A percentile compares a stretch with the other conserved stretches of the same genome.
Conservation (phyloP, 768 basidiomycete genomes). For the Lyophyllum atratum region DNA sequence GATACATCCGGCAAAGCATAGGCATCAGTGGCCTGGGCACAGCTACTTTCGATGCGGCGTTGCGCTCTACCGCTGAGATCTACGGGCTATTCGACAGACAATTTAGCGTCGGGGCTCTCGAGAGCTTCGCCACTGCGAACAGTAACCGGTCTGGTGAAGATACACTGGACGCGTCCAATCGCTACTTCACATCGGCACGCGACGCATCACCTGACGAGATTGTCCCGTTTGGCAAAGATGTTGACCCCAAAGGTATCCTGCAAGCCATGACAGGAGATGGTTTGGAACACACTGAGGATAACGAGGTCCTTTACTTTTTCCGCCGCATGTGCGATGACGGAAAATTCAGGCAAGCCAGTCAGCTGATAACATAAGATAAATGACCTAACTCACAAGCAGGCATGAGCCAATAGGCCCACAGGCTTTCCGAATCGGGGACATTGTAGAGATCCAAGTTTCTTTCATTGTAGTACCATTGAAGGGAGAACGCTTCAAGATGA, state of each 20-base stretch:
- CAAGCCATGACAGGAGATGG: conserved; percentile 1
- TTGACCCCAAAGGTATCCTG: conserved; percentile 13
- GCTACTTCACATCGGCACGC: conserved; percentile 9
- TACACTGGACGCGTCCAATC: conserved; percentile 4
- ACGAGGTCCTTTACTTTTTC: conserved; percentile 10
- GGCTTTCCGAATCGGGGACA: conserved; percentile 13
- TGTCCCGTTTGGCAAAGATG: conserved; percentile 4
- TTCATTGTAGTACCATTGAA: conserved; percentile 13
- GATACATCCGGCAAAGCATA: conserved; percentile 3
- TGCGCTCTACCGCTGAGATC: neutral
- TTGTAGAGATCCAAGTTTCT: conserved; percentile 13
- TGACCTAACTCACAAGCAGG: conserved; percentile 1
- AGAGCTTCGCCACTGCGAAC: neutral
- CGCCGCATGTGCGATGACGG: neutral
- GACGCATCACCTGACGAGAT: conserved; percentile 1
- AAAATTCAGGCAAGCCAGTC: neutral
- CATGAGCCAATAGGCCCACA: conserved; percentile 3
- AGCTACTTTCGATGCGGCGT: conserved; percentile 1
- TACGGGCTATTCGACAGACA: conserved; percentile 4
- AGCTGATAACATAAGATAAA: neutral
- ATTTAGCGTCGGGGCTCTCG: neutral
- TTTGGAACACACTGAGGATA: conserved; percentile 13
- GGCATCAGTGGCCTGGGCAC: neutral
- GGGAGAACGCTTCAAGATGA: conserved; percentile 13
- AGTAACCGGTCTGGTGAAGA: neutral